A percentile compares a stretch with the other conserved stretches of the same genome.
Conservation (phyloP, 2,329 filamentous ascomycete genomes). For the Aquanectria penicillioides region DNA sequence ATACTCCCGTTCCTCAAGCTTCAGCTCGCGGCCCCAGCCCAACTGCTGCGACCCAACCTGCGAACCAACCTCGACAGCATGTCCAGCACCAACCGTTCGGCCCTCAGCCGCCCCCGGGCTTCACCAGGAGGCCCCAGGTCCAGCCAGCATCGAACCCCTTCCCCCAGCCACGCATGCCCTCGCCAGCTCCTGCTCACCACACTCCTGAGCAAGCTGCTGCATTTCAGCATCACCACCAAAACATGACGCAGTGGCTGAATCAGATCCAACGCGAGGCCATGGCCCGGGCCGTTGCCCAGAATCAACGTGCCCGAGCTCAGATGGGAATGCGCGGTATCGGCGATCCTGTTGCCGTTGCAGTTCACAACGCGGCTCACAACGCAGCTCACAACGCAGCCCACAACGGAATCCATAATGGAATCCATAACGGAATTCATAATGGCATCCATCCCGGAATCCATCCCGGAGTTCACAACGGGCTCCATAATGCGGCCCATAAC, state of each 20-base stretch:
- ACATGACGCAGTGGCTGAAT: conserved; percentile 56
- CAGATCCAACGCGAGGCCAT: conserved; percentile 59
- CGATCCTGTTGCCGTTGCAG: conserved; percentile 36
- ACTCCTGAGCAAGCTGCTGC: conserved; percentile 43
- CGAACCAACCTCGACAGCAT: conserved; percentile 35
- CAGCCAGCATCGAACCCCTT: conserved; percentile 40
- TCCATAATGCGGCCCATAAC: conserved; percentile 32
- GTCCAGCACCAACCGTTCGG: conserved; percentile 35
- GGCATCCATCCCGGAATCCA: too few species aligned
- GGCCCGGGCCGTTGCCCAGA: conserved; percentile 54
- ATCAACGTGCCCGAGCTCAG: conserved; percentile 53
- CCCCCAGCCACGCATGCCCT: conserved; percentile 45
- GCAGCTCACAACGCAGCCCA: conserved; percentile 34
- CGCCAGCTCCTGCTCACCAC: conserved; percentile 42
- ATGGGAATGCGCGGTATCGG: conserved; percentile 54
- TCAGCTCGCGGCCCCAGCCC: conserved; percentile 36
- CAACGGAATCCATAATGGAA: conserved; percentile 40
- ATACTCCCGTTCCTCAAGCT: conserved; percentile 36
- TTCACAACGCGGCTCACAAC: conserved; percentile 15
- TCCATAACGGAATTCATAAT: too few species aligned
- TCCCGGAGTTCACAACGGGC: too few species aligned
- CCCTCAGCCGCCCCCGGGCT: conserved; percentile 42
- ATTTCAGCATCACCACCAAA: conserved; percentile 53
- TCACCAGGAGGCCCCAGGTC: conserved; percentile 43
- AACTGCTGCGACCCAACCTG: conserved; percentile 33